Conservation (phyloP, 306 rosid genomes). For the Vigna trinervia region DNA sequence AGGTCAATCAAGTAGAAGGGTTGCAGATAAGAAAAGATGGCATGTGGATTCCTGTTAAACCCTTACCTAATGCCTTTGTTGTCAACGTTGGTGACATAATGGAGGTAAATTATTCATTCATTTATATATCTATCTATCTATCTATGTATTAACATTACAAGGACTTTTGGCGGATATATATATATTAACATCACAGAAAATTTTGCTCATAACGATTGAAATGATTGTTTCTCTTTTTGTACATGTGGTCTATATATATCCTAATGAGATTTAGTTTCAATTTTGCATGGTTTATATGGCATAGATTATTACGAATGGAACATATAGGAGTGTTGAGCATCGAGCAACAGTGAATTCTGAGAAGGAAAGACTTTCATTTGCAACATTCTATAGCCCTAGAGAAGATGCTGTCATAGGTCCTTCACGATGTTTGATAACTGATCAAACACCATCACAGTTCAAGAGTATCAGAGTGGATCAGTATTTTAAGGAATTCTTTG, state of each 20-base stretch:
- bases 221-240: too few relatives aligned
- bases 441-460: constrained; percentile 43
- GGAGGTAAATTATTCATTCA: not conserved
- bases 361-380: constrained; percentile 51
- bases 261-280: not conserved
- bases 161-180: too few relatives aligned
- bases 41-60: constrained; percentile 47
- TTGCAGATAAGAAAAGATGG: constrained; percentile 50
- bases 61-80: constrained; percentile 42
- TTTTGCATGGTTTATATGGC: not conserved
- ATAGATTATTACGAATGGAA: constrained; percentile 48
- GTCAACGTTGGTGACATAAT: not conserved
- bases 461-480: constrained; percentile 41
- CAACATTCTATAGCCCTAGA: constrained; percentile 44
- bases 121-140: too few relatives aligned
- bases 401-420: constrained; percentile 39
- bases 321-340: constrained; percentile 45
- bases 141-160: too few relatives aligned
- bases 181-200: too few relatives aligned
- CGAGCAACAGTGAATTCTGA: constrained; percentile 45
- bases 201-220: too few relatives aligned
- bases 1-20: constrained; percentile 52
- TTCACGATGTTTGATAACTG: constrained; percentile 31
- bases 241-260: too few relatives aligned
- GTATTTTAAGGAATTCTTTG: constrained; percentile 34